Base-by-base conservation (phyloP, 192 early-diverging fungal genomes). In the Gorgonomyces haynaldii region DNA sequence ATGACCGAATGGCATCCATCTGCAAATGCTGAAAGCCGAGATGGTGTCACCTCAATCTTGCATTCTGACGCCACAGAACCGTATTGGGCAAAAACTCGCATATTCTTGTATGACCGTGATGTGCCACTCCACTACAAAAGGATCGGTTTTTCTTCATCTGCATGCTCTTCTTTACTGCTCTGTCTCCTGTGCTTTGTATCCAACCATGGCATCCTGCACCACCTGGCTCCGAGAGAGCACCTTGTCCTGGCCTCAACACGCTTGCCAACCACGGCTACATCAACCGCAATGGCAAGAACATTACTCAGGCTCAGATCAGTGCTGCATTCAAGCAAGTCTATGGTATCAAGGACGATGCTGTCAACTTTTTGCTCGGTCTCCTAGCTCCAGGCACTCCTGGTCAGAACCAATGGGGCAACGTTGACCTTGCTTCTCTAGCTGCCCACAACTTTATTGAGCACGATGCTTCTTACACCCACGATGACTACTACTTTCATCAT, bases 271-370 rank as follows among this genome's bases (percentile, higher is more conserved):
- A 44, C 19, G 42, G 42, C 16, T 23, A 23, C 17, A 27, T 44
- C 42, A 27, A 27, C n/a, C 42, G 24, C 42, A 31, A 44, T 44
- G 42, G 42, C 4, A 15, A 31, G 19, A 44, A 44, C 19, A 44
- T 44, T 31, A 44, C 42, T 12, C 15, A 27, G 4, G 42, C 13
- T 13, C 16, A 15, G 13, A 15, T 44, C 17, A 15, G 25, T 17
- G 13, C 16, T 44, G 42, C 19, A 5, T 29, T 44, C 27, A 31
- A 44, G 16, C 13, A 6, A 13, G 13, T 24, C 19, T 31, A 16
- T 31, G 42, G 42, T 16, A 23, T 44, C 19, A 15, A 17, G 5
- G 42, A 27, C 1, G 42, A 44, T 31, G 42, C 19, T 5, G n/a
- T 19, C n/a, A 37, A 37, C 36, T 37, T 37, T 37, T 37, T 37